Percentiles rank a stretch among this genome's conserved stretches.
phyloP scores from a whole-genome alignment of 306 rosid species.

The Argentina anserina region DNA sequence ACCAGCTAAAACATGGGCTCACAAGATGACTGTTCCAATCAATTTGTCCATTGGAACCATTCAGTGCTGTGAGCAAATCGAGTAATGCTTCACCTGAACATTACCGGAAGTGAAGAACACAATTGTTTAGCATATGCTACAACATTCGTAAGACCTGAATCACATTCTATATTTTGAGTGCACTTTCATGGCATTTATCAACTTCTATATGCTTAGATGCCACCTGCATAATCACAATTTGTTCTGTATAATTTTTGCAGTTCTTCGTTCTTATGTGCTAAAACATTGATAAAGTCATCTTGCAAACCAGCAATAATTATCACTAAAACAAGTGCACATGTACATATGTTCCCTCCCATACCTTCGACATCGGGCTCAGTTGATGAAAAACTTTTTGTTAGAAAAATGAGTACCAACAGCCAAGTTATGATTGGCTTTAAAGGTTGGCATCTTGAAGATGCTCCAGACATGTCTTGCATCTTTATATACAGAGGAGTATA shows the following conservation, averaged over 20 bases:
- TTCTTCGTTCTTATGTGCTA: not conserved
- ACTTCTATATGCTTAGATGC: not conserved
- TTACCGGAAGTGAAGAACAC: constrained; percentile 14
- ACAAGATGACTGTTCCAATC: constrained; percentile 71
- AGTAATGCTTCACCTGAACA: constrained; percentile 72
- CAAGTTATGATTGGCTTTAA: constrained; percentile 45
- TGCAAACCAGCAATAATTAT: not conserved
- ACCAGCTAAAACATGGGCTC: constrained; percentile 92
- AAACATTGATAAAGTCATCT: not conserved
- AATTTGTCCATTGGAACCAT: constrained; percentile 58
- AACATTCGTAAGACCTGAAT: not conserved
- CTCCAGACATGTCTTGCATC: constrained; percentile 43
- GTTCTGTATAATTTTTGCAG: not conserved
- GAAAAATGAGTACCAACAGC: constrained; percentile 44
- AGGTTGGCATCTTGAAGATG: constrained; percentile 32
- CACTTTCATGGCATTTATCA: not conserved
- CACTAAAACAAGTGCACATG: not conserved
- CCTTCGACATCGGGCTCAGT: constrained; percentile 82
- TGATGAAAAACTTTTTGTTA: constrained; percentile 44
- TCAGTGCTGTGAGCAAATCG: constrained; percentile 52
- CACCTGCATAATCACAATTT: not conserved
- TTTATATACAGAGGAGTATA: constrained; percentile 24
- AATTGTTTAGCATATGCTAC: not conserved
- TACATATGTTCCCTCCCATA: constrained; percentile 18
- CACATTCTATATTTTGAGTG: not conserved